Percentiles rank a stretch among this genome's conserved stretches.
phyloP scores from a whole-genome alignment of 441 rosid species.

The Pelargonium myrrhifolium region DNA sequence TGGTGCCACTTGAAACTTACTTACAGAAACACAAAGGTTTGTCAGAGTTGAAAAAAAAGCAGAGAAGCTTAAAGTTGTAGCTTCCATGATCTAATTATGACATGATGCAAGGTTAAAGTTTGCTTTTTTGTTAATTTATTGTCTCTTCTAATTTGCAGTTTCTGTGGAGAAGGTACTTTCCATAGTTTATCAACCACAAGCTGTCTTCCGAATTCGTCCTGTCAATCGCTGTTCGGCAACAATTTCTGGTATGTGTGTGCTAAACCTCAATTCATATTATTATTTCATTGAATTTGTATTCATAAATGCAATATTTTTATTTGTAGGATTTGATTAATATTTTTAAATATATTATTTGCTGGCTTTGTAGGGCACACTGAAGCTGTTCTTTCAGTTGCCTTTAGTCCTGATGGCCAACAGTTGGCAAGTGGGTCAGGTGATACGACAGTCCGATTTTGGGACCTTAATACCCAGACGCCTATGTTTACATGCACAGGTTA shows the following conservation, averaged over 20 bases:
- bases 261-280: not conserved
- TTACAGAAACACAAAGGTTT: slow-evolving; percentile 77
- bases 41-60: not conserved
- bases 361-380: slow-evolving; percentile 60
- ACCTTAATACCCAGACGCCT: slow-evolving; percentile 86
- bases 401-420: slow-evolving; percentile 86
- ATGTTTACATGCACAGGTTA: slow-evolving; percentile 90
- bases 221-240: slow-evolving; percentile 86
- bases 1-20: slow-evolving; percentile 70
- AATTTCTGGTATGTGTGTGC: slow-evolving; percentile 58
- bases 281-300: not conserved
- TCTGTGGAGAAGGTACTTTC: slow-evolving; percentile 90
- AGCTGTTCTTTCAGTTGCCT: slow-evolving; percentile 92
- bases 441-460: slow-evolving; percentile 93
- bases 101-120: not conserved
- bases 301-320: not conserved
- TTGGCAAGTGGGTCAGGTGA: slow-evolving; percentile 99
- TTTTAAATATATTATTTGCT: slow-evolving; percentile 13
- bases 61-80: not conserved
- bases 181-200: slow-evolving; percentile 92
- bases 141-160: slow-evolving; percentile 41
- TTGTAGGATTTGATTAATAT: not conserved
- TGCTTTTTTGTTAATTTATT: slow-evolving; percentile 3
- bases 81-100: not conserved
- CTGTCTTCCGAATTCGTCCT: slow-evolving; percentile 84